Percentiles rank a stretch among this genome's conserved stretches.
Conservation (phyloP, 106 monocot species). For the Dioscorea alata region DNA sequence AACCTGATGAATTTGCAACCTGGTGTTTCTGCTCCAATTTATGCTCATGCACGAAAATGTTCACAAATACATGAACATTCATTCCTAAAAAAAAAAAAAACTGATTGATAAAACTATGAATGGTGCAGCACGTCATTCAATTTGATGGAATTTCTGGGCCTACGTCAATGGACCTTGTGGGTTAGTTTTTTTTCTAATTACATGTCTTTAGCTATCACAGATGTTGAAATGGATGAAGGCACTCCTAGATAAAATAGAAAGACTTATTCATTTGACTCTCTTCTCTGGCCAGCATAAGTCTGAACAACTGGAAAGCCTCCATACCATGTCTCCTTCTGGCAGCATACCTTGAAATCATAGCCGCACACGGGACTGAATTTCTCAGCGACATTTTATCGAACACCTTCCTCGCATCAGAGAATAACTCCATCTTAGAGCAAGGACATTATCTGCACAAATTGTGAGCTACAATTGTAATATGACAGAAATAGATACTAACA, state of each 20-base stretch:
- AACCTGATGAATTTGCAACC: slow-evolving; percentile 41
- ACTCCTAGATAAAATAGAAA: slow-evolving; percentile 16
- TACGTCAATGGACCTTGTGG: slow-evolving; percentile 94
- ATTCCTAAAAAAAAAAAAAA: slow-evolving; percentile 76
- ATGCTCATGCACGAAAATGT: slow-evolving; percentile 42
- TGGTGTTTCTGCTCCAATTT: slow-evolving; percentile 77
- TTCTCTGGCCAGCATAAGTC: too few relatives aligned
- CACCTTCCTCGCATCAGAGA: too few relatives aligned
- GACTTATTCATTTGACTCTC: too few relatives aligned
- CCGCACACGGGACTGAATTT: too few relatives aligned
- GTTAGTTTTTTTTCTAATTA: slow-evolving; percentile 77
- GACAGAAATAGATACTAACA: too few relatives aligned
- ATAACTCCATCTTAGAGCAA: too few relatives aligned
- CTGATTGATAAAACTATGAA: slow-evolving; percentile 51
- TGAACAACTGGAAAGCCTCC: too few relatives aligned
- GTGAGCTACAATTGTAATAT: too few relatives aligned
- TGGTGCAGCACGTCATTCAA: slow-evolving; percentile 62
- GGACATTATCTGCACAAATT: too few relatives aligned
- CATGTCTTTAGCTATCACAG: slow-evolving; percentile 15
- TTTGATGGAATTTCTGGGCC: slow-evolving; percentile 84
- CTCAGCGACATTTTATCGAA: too few relatives aligned
- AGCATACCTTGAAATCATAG: too few relatives aligned
- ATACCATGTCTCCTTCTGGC: too few relatives aligned
- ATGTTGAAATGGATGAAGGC: slow-evolving; percentile 16
- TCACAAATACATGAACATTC: slow-evolving; percentile 29